Evolutionary conservation across 306 rosid species (phyloP), one percentile per base, ranked within the genome.

Genomic region (Trifolium fragiferum): DNA sequence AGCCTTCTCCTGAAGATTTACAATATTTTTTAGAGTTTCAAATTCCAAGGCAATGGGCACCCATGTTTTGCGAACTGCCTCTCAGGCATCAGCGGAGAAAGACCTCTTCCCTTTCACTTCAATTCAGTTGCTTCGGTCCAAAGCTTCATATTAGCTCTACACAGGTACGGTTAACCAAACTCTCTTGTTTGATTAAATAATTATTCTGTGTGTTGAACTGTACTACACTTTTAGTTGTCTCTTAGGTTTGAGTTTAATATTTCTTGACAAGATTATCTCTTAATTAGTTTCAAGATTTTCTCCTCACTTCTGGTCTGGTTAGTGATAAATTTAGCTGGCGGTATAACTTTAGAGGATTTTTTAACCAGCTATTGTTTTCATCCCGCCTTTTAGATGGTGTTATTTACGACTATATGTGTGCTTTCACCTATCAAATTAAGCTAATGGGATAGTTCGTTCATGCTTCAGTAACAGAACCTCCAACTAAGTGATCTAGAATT

Each of bases 31-130:
- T 94, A 86, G 98, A 94, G 90, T 94, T 91, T 78, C 98, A 94
- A 89, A 88, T 94, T 87, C 97, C 98, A 21, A 86, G 90, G 84
- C 98, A 94, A 82, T 94, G 98, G 98, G 98, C 92, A 12, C 98
- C 98, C 60, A 89, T 91, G 91, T 94, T 91, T 78, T 86, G 96
- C 12, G 97, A 94, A 82, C 87, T 94, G 63, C 97, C 98, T 61
- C 96, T 94, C 57, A 81, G 97, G 78, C 97, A 88, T 87, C 96
- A 86, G 69, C 70, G 76, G 72, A 94, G 54, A 80, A 86, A 78
- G 82, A 71, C 84, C 13, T 68, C 86, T 57, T 88, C 94, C 79
- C 88, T 90, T 76, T 68, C 91, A 73, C 80, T 91, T 66, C 97
- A 88, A 83, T 90, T 91, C 85, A 78, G 83, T 85, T 91, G 91